Base-by-base conservation (phyloP, 225 moss, liverwort and hornwort genomes). In the Marchantia paleacea region DNA sequence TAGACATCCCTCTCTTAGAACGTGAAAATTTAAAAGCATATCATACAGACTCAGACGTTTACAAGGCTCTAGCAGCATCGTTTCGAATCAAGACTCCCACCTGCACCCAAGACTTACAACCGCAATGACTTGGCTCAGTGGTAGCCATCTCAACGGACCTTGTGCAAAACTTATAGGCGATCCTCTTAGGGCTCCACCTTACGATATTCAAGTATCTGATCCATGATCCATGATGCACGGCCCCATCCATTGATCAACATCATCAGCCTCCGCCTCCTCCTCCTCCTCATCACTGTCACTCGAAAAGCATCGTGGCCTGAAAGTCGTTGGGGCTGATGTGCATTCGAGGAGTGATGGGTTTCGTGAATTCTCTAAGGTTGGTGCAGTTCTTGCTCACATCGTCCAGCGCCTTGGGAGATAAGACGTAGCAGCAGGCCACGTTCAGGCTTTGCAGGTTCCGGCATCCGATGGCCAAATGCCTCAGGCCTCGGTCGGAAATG, bases 291-390 rank as follows among this genome's bases (percentile, higher is more conserved):
- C 20, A 6, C 28, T 16, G 58, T 80, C 73, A 80, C 62, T 80
- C 80, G 63, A 80, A 74, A 0, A 80, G 62, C 72, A 80, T 70
- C 47, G 73, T 74, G 65, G 65, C 48, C 47, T 65, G 78, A 74
- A 31, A 48, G 20, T 51, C 55, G 25, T 48, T 66, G 54, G 66
- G 75, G 72, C 61, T 72, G 61, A 82, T 51, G 73, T 85, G 79
- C 85, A 87, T 80, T 28, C 87, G 84, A 69, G 87, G 87, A 60
- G 87, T 83, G 63, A 87, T 87, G 14, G 87, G 87, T n/a, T 87
- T 84, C 8, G 84, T 87, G 52, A 87, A 82, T 18, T 54, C 71
- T 52, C 67, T 84, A 39, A 87, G 75, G n/a, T 80, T 82, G 29
- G 50, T 60, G 60, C 78, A 84, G 26, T 75, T 82, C n/a, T 31